These are phyloP conservation scores for Tillandsia leiboldiana DNA, from an alignment of 176 grass and related monocot species.

Conservation along the genomic window DNA sequence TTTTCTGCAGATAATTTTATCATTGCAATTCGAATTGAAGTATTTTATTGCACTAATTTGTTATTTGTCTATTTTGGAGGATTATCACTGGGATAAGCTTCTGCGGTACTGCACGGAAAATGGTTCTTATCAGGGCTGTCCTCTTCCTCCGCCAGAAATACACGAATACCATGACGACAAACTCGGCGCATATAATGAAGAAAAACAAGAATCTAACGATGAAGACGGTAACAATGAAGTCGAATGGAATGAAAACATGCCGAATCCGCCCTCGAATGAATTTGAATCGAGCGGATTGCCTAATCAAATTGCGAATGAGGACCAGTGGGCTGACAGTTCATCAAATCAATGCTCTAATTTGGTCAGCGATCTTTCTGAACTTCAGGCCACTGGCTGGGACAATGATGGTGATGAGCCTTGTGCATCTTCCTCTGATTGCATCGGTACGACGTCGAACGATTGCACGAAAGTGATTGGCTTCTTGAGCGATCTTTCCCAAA, in stretches of 20 bases:
- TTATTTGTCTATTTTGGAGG: constrained; percentile 27
- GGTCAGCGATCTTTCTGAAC: constrained; percentile 23
- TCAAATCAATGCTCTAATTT: background rate
- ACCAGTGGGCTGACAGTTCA: constrained; percentile 2
- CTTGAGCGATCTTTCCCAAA: background rate
- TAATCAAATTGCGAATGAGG: background rate
- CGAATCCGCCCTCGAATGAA: constrained; percentile 12
- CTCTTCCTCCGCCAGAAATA: constrained; percentile 45
- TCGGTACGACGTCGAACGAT: background rate
- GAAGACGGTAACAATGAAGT: constrained; percentile 1
- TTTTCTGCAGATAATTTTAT: too few species aligned
- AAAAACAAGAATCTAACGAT: constrained; percentile 24
- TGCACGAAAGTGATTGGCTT: background rate
- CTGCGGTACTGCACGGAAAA: constrained; percentile 72
- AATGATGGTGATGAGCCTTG: background rate
- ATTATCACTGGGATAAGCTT: constrained; percentile 75
- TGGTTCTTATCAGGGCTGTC: constrained; percentile 78
- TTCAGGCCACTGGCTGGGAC: constrained; percentile 42
- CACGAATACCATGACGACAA: constrained; percentile 17
- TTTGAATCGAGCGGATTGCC: background rate
- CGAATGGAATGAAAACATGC: constrained; percentile 11
- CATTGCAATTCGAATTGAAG: too few species aligned
- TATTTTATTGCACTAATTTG: too few species aligned
- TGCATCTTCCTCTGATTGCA: background rate
- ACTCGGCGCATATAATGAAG: constrained; percentile 18